Base-by-base conservation (phyloP, 1,284 basidiomycete species). In the Ganoderma lingzhi region DNA sequence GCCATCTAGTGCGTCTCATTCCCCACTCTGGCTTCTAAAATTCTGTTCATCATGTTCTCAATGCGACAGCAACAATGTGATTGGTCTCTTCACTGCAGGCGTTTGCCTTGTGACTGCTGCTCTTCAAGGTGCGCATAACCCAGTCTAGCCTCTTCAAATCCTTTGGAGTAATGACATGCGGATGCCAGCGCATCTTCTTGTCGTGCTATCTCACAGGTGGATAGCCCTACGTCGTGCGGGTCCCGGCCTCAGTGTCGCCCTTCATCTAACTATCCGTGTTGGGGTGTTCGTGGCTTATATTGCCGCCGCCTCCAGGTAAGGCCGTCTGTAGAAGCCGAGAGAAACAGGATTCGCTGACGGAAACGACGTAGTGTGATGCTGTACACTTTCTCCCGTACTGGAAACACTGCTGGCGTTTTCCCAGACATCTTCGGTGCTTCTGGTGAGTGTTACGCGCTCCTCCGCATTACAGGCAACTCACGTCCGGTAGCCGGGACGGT, bases 401-500 rank as follows among this genome's bases (percentile, higher is more conserved):
- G 69, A 56, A 66, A 64, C 19, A 19, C 70, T 2, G 64, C 61
- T 10, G 62, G 71, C 3, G 67, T 74, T 28, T 42, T 76, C 4
- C 77, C 77, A 2, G 76, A 78, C 48, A 73, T 79, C 70, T 73
- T 77, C 48, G 72, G 71, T 19, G 77, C 78, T 12, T 77, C 76
- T 12, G 71, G 78, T 79, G 65, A 39, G 67, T 55, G 35, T 39
- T 6, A 44, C 12, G n/a, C 8, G 14, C 15, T 64, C 17, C 15
- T 19, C 30, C 39, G 6, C 17, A 6, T n/a, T 12, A 10, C 37
- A 6, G 55, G 6, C 59, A 2, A 39, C 32, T 23, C 2, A 15
- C 41, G 45, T 15, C 39, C 44, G 2, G 51, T 48, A 79, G 78
- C 75, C 41, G 76, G 76, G 2, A 68, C 76, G 53, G 72, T 71